Evolutionary conservation across 495 filamentous ascomycete species (phyloP), one percentile per base, ranked within the genome.

Genomic region (Aspergillus saccharolyticus): DNA sequence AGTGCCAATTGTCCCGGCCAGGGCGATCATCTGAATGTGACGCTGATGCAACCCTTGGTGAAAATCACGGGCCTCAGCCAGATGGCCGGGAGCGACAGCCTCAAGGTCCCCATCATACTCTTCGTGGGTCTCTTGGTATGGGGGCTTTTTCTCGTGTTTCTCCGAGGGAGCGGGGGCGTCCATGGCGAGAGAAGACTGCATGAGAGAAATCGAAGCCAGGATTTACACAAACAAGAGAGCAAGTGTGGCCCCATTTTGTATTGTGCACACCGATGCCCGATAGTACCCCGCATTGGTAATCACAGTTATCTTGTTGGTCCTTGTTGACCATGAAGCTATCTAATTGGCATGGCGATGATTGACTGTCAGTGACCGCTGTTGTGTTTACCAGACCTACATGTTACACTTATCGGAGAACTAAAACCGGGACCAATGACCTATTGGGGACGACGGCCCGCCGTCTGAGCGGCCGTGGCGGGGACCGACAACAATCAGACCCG

Each of bases 1-100:
- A 6, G 86, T 89, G 18, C 86, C 87, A 59, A 89, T 85, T n/a
- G 74, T 73, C 20, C 75, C 75, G 5, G 74, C 75, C 20, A 79
- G 65, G 42, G 72, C 73, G 17, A 79, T 77, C 75, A 78, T 79
- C 66, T 77, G 71, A 52, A 72, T 70, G 44, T 72, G 70, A 18
- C 70, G 58, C 49, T 67, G 59, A 19, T 68, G 63, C 3, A 72
- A 65, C 17, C 67, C 67, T 16, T 50, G 47, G 16, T 30, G 47
- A 12, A 50, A 50, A n/a, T 28, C 47, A 7, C 22, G 47, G 15
- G 47, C 47, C 24, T 50, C 47, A 24, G 28, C 47, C 8, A 50
- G 47, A 8, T 50, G 47, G 47, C 21, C 47, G 21, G 47, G 21
- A 5, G 33, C 33, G 22, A 24, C 17, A 24, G 47, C 47, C 47